Evolutionary conservation across 768 basidiomycete species (phyloP).

Genomic region (Psilocybe subaeruginosa): DNA sequence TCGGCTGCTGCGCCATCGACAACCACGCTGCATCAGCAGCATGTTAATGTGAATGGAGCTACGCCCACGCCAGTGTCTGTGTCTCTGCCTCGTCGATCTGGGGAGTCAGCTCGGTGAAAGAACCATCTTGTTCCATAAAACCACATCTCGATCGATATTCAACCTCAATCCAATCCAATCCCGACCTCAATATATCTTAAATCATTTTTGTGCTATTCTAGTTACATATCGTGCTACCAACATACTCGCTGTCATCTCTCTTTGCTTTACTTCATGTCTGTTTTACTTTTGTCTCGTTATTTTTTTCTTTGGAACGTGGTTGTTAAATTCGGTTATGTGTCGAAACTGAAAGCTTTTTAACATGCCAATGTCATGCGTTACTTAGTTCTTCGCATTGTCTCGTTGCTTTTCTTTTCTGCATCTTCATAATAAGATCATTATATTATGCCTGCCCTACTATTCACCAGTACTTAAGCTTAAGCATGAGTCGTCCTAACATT

Average conservation of each 20-base stretch:
- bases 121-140: background rate
- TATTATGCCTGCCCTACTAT: too few species aligned
- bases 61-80: constrained; percentile 8
- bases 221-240: background rate
- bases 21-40: constrained; percentile 1
- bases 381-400: too few species aligned
- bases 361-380: too few species aligned
- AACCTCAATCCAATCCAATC: background rate
- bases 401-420: too few species aligned
- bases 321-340: too few species aligned
- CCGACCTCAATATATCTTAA: background rate
- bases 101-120: constrained; percentile 17
- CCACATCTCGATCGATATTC: background rate
- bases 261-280: background rate
- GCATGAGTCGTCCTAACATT: too few species aligned
- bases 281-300: background rate
- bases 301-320: background rate
- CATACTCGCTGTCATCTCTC: constrained; percentile 1
- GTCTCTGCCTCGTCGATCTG: constrained; percentile 12
- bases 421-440: too few species aligned
- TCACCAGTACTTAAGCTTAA: too few species aligned
- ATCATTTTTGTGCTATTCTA: background rate
- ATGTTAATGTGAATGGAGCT: background rate
- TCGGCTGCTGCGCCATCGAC: constrained; percentile 10
- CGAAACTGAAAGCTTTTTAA: too few species aligned